Conservation (phyloP, 2,329 filamentous ascomycete species). For the Aspergillus tubingensis region DNA sequence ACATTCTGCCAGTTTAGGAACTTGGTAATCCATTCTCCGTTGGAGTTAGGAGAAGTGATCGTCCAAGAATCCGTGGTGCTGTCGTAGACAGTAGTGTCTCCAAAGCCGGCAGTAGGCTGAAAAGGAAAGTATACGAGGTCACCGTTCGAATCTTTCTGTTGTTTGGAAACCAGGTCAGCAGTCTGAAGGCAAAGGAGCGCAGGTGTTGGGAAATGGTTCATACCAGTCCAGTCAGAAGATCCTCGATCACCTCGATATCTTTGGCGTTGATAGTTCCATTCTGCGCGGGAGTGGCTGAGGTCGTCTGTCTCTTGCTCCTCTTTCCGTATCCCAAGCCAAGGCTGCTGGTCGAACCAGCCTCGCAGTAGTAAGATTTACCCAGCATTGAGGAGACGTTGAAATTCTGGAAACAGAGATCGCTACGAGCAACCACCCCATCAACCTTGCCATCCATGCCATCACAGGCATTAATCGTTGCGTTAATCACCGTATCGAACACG, state of each 20-base stretch:
- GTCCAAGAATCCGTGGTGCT: neutral
- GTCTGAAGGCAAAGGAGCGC: neutral
- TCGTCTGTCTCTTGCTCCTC: neutral
- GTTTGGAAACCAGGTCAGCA: neutral
- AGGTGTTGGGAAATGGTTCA: no score
- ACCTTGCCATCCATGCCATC: neutral
- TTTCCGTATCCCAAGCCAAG: neutral
- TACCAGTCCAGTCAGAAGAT: neutral
- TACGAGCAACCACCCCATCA: neutral
- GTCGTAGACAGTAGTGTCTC: neutral
- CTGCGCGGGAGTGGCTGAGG: neutral
- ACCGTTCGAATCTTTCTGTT: neutral
- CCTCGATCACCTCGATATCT: neutral
- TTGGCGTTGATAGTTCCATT: neutral
- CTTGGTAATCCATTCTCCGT: conserved; percentile 3
- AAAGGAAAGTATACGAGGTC: neutral
- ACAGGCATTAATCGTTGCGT: conserved; percentile 1
- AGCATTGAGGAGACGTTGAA: conserved; percentile 1
- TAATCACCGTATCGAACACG: neutral
- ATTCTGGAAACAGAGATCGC: neutral
- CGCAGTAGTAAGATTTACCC: neutral
- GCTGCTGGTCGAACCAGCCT: neutral
- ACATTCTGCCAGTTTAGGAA: neutral
- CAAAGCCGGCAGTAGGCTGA: conserved; percentile 1
- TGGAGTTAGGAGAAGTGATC: neutral